phyloP scores from a whole-genome alignment of 345 rosid genomes.

The Pistacia vera region DNA sequence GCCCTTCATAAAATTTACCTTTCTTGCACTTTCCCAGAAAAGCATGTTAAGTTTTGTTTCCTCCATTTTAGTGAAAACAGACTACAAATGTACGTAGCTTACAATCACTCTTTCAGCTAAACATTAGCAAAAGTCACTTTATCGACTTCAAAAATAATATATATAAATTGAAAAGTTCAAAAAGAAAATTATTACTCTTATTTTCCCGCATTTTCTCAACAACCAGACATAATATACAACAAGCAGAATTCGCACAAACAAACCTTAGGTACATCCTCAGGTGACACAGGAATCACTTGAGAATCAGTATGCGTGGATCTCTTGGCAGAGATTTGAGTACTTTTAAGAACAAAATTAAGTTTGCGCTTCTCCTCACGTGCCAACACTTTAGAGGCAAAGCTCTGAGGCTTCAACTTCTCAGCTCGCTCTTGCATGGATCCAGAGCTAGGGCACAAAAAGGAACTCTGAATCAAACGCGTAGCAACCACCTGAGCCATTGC shows the following conservation, averaged over 20 bases:
- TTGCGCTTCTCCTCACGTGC: conserved; percentile 31
- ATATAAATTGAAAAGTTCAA: not conserved
- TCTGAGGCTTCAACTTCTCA: conserved; percentile 52
- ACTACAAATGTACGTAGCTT: not conserved
- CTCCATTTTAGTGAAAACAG: not conserved
- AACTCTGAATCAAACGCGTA: conserved; percentile 60
- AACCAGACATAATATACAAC: conserved; percentile 1
- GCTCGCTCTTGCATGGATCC: conserved; percentile 52
- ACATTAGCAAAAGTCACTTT: conserved; percentile 1
- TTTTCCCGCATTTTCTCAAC: not conserved
- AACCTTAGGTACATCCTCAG: conserved; percentile 65
- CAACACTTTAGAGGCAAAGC: conserved; percentile 51
- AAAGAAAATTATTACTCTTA: not conserved
- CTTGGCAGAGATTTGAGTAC: conserved; percentile 41
- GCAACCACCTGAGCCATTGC: conserved; percentile 85
- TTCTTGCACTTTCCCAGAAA: no score
- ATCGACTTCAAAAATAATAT: no score
- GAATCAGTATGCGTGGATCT: conserved; percentile 60
- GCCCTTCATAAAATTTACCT: no score
- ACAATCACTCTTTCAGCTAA: not conserved
- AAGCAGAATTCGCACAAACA: conserved; percentile 26
- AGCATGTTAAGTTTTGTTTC: not conserved
- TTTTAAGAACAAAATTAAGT: conserved; percentile 31
- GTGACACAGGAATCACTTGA: conserved; percentile 69
- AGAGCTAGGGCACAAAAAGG: conserved; percentile 41